Conservation (phyloP, 352 stramenopile genomes). For the Pythium dissotocum region DNA sequence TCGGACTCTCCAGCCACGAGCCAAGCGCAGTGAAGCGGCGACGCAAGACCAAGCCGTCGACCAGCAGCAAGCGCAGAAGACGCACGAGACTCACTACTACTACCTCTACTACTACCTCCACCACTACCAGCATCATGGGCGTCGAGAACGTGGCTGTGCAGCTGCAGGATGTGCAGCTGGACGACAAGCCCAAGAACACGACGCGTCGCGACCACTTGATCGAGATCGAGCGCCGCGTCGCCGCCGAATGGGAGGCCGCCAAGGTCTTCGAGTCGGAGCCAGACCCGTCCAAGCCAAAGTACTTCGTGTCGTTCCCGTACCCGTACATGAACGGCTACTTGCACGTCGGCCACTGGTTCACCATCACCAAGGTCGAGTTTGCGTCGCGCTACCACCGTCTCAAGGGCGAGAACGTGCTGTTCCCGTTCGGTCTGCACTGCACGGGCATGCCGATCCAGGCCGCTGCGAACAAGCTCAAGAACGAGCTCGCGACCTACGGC, state of each 20-base stretch:
- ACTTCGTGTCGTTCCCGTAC: slow-evolving; percentile 99
- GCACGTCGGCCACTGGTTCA: slow-evolving; percentile 98
- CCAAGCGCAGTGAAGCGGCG: slow-evolving; percentile 25
- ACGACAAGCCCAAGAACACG: slow-evolving; percentile 66
- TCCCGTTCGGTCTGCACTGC: slow-evolving; percentile 99
- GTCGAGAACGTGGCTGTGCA: slow-evolving; percentile 72
- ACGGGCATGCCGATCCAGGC: slow-evolving; percentile 99
- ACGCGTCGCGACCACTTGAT: slow-evolving; percentile 89
- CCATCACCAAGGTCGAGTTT: slow-evolving; percentile 98
- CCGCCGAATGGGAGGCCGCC: slow-evolving; percentile 85
- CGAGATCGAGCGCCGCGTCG: slow-evolving; percentile 90
- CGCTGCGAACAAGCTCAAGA: slow-evolving; percentile 99
- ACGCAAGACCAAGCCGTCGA: slow-evolving; percentile 16
- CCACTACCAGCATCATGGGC: slow-evolving; percentile 18
- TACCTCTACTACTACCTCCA: background rate
- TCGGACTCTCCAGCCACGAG: slow-evolving; percentile 13
- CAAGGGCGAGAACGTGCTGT: slow-evolving; percentile 98
- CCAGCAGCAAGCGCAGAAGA: slow-evolving; percentile 15
- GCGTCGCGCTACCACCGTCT: slow-evolving; percentile 94
- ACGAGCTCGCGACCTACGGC: slow-evolving; percentile 95
- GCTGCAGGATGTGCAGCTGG: slow-evolving; percentile 82
- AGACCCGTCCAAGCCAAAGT: slow-evolving; percentile 90
- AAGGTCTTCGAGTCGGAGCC: slow-evolving; percentile 92
- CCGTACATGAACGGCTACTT: slow-evolving; percentile 99
- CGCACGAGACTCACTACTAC: background rate